Evolutionary conservation across 2,329 filamentous ascomycete genomes (phyloP).

Genomic region (Hymenoscyphus albidus): DNA sequence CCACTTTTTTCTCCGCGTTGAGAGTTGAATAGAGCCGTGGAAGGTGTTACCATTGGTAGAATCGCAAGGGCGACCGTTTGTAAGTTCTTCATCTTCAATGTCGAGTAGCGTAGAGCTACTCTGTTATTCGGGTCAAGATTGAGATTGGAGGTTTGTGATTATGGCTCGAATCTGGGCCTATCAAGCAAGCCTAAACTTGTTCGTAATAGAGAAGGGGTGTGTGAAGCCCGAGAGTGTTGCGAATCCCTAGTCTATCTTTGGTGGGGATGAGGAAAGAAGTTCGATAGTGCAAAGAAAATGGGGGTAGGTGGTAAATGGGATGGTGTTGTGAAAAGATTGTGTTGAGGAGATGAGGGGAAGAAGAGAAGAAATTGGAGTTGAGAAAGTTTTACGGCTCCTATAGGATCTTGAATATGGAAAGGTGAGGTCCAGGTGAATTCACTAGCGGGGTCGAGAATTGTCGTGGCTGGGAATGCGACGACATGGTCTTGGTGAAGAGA

Average conservation of each 20-base stretch:
- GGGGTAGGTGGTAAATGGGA: neutral
- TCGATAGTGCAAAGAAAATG: neutral
- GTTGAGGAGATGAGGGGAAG: neutral
- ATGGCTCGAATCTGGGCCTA: neutral
- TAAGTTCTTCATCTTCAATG: neutral
- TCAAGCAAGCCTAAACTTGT: neutral
- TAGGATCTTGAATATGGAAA: neutral
- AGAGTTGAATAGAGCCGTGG: neutral
- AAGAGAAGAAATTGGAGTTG: neutral
- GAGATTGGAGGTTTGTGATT: neutral
- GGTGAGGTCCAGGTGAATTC: conserved; percentile 1
- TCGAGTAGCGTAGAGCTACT: neutral
- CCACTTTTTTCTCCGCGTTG: neutral
- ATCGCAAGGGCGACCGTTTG: neutral
- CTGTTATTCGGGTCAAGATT: neutral
- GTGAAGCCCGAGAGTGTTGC: neutral
- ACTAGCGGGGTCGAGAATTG: neutral
- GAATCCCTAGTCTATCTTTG: neutral
- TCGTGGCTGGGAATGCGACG: neutral
- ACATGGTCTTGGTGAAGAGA: neutral
- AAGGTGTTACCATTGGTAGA: neutral
- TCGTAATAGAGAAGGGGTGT: neutral
- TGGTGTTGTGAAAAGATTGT: neutral
- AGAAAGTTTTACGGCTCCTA: neutral
- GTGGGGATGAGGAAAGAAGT: neutral